Percentiles rank a stretch among this genome's conserved stretches.
Conservation (phyloP, 2,329 filamentous ascomycete species). For the Zelopaecilomyces penicillatus region DNA sequence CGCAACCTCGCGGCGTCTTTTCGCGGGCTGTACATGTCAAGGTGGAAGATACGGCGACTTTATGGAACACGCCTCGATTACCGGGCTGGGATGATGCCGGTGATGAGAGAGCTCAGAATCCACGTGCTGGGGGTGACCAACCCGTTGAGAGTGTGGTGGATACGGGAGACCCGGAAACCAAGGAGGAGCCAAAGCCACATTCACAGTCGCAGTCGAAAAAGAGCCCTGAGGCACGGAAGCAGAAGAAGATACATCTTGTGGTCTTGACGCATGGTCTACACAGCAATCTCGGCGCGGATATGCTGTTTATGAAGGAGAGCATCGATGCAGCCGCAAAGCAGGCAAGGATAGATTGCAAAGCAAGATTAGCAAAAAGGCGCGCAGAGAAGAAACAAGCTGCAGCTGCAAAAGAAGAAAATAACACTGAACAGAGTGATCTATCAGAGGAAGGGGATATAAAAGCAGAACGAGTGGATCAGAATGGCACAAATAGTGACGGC, state of each 20-base stretch:
- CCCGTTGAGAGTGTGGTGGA: conserved; percentile 26
- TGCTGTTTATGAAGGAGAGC: conserved; percentile 95
- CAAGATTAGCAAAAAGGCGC: conserved; percentile 45
- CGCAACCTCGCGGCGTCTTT: conserved; percentile 68
- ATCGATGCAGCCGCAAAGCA: conserved; percentile 78
- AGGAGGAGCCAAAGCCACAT: conserved; percentile 13
- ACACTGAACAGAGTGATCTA: no score
- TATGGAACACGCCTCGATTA: conserved; percentile 89
- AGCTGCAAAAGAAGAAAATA: conserved; percentile 12
- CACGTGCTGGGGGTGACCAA: conserved; percentile 18
- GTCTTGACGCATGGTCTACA: conserved; percentile 90
- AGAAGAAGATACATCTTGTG: conserved; percentile 81
- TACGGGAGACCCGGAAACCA: conserved; percentile 22
- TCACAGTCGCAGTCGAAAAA: no score
- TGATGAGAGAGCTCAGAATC: conserved; percentile 18
- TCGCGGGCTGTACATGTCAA: conserved; percentile 70
- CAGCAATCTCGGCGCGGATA: conserved; percentile 90
- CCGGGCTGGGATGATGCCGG: conserved; percentile 52
- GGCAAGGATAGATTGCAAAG: conserved; percentile 60
- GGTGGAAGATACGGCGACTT: conserved; percentile 76
- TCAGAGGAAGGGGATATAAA: no score
- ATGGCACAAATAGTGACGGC: no score
- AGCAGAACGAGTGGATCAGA: no score
- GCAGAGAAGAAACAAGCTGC: conserved; percentile 10
- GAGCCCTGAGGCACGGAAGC: conserved; percentile 35